Evolutionary conservation across 2,329 filamentous ascomycete species (phyloP).

Genomic region (Ophiocordyceps camponoti-rufipedis): DNA sequence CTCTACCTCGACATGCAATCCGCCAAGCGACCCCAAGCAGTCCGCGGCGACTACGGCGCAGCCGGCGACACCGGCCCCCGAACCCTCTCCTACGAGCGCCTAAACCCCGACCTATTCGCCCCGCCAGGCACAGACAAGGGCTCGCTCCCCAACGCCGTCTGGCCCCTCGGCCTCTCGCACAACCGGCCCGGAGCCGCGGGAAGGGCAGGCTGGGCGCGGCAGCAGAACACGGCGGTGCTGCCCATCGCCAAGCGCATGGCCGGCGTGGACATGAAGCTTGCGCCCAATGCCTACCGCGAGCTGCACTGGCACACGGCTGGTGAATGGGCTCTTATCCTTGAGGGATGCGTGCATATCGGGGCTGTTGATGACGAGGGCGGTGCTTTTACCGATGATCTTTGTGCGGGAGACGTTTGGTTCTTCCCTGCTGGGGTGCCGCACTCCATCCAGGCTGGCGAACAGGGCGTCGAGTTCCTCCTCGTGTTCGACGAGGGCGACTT

Average conservation of each 20-base stretch:
- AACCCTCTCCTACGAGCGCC: conserved; percentile 28
- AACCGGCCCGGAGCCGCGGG: conserved; percentile 25
- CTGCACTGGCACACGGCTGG: conserved; percentile 42
- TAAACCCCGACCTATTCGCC: conserved; percentile 34
- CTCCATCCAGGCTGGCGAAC: conserved; percentile 34
- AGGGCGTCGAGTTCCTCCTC: conserved; percentile 38
- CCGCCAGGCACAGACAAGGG: conserved; percentile 34
- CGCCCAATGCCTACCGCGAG: conserved; percentile 40
- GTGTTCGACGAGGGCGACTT: conserved; percentile 41
- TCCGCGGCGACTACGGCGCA: conserved; percentile 28
- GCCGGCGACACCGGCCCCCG: conserved; percentile 33
- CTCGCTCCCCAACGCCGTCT: conserved; percentile 26
- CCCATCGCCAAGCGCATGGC: conserved; percentile 32
- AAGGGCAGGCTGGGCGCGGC: conserved; percentile 31
- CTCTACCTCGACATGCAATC: conserved; percentile 32
- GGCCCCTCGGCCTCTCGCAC: conserved; percentile 34
- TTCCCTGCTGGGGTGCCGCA: conserved; percentile 31
- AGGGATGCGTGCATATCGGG: conserved; percentile 31
- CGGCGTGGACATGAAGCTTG: conserved; percentile 39
- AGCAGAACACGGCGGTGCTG: conserved; percentile 32
- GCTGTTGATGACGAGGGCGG: conserved; percentile 32
- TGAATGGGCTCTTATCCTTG: conserved; percentile 33
- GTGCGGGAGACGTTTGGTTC: conserved; percentile 13
- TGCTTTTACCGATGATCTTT: conserved; percentile 27
- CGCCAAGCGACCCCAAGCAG: conserved; percentile 32